phyloP scores from a whole-genome alignment of 352 stramenopile genomes.

The Globisporangium yorkense region DNA sequence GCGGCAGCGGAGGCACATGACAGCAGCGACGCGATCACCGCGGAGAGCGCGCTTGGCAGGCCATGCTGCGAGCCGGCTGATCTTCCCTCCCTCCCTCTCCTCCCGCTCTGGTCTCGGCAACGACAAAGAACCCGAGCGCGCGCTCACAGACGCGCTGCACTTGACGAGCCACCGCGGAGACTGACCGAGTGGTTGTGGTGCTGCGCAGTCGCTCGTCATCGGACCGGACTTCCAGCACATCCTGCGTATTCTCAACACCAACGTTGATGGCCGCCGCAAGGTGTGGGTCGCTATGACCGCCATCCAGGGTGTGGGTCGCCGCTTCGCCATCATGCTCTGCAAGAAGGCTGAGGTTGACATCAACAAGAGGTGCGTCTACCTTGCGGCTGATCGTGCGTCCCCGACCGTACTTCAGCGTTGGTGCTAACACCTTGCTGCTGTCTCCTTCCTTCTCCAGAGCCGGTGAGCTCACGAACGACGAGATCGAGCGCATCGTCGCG shows the following conservation, averaged over 20 bases:
- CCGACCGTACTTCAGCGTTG: not conserved
- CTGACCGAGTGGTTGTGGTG: slow-evolving; percentile 6
- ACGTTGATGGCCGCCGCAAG: slow-evolving; percentile 98
- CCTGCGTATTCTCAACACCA: slow-evolving; percentile 99
- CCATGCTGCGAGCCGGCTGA: too few relatives aligned
- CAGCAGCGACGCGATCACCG: too few relatives aligned
- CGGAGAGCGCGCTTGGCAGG: too few relatives aligned
- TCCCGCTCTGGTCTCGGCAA: too few relatives aligned
- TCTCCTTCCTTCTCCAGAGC: slow-evolving; percentile 39
- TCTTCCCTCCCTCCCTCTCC: too few relatives aligned
- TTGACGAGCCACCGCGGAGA: not conserved
- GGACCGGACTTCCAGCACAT: slow-evolving; percentile 99
- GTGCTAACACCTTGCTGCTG: not conserved
- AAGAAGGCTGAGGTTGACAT: slow-evolving; percentile 99
- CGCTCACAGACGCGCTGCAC: not conserved
- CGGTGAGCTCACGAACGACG: slow-evolving; percentile 97
- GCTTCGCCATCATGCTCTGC: slow-evolving; percentile 94
- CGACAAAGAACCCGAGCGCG: not conserved
- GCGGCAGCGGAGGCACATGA: too few relatives aligned
- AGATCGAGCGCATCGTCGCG: slow-evolving; percentile 99
- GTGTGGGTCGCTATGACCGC: slow-evolving; percentile 80
- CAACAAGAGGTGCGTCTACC: slow-evolving; percentile 87
- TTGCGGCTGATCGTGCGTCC: too few relatives aligned
- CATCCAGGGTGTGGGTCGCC: slow-evolving; percentile 83
- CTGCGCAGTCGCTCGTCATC: slow-evolving; percentile 81